Base-by-base conservation (phyloP, 805 yeast genomes). In the Zygoascus ofunaensis region DNA sequence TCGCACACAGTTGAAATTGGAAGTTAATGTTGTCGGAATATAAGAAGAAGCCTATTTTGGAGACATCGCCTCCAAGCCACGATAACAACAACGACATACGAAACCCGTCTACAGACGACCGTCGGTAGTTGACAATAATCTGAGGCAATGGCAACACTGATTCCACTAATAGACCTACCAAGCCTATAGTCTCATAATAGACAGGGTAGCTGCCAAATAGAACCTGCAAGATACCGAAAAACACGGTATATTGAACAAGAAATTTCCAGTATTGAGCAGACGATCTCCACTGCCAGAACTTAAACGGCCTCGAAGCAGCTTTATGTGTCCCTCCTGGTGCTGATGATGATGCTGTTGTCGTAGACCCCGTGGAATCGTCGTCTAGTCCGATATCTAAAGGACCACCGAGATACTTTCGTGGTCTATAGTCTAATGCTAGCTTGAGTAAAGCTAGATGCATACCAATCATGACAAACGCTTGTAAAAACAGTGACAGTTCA, bases 51-150 rank as follows among this genome's bases (percentile, higher is more conserved):
- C 45, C 36, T 10, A 56, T 28, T 59, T 89, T 89, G 33, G 86
- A 73, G 34, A 81, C 67, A 63, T 87, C 97, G 46, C 96, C 96
- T 48, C 90, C 80, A 3, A 87, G 67, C 97, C 97, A 87, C 55
- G 89, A 80, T 17, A 87, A 63, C 32, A 87, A 60, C 28, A 87
- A 65, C 22, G 90, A 76, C 41, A 79, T 68, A 55, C 87, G 81
- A 65, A 87, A 87, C 48, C 92, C 90, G 51, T 81, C 81, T 5
- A 83, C 77, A 0, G 86, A 75, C 53, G 77, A 77, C 78, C 65
- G 85, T 87, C 14, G 92, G 90, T 49, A 85, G 66, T 17, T 95
- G 87, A 52, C 37, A 77, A 70, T 22, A 82, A 77, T 60, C 82
- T 95, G 66, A 3, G 68, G 67, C 15, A 64, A 47, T 19, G 67